phyloP scores from a whole-genome alignment of 1,284 basidiomycete genomes.

The Naganishia cerealis region DNA sequence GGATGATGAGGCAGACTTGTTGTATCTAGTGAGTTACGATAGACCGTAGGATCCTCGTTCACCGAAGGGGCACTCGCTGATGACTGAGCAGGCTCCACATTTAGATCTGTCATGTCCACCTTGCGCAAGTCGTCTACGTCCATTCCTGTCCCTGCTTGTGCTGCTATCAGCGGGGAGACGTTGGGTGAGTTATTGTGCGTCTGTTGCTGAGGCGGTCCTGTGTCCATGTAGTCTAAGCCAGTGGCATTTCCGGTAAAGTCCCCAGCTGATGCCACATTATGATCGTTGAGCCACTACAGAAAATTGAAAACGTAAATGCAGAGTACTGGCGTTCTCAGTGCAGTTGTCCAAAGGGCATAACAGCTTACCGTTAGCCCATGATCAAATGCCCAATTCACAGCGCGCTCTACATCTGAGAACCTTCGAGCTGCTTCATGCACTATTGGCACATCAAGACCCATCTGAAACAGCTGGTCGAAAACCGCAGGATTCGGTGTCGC shows the following conservation, averaged over 20 bases:
- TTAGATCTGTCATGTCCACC: background rate
- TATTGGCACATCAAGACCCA: conserved; percentile 23
- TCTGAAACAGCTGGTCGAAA: conserved; percentile 16
- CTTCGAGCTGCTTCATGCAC: conserved; percentile 20
- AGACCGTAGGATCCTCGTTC: background rate
- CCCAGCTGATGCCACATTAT: conserved; percentile 9
- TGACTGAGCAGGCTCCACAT: background rate
- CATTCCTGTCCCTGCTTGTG: conserved; percentile 10
- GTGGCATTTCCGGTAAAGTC: background rate
- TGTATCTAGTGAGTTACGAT: background rate
- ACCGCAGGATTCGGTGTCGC: background rate
- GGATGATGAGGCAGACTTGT: background rate
- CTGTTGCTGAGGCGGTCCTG: conserved; percentile 19
- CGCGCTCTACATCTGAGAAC: conserved; percentile 18
- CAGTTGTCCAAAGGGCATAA: background rate
- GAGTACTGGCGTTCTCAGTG: background rate
- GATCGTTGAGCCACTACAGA: conserved; percentile 27
- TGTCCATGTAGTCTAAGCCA: background rate
- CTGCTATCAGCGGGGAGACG: conserved; percentile 6
- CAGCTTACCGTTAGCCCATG: conserved; percentile 17
- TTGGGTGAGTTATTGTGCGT: conserved; percentile 26
- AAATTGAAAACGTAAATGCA: background rate
- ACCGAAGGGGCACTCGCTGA: background rate
- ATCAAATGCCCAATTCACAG: conserved; percentile 26
- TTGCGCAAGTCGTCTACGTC: conserved; percentile 17